Evolutionary conservation across 345 rosid species (phyloP), one percentile per base, ranked within the genome.

Genomic region (Kernera saxatilis): DNA sequence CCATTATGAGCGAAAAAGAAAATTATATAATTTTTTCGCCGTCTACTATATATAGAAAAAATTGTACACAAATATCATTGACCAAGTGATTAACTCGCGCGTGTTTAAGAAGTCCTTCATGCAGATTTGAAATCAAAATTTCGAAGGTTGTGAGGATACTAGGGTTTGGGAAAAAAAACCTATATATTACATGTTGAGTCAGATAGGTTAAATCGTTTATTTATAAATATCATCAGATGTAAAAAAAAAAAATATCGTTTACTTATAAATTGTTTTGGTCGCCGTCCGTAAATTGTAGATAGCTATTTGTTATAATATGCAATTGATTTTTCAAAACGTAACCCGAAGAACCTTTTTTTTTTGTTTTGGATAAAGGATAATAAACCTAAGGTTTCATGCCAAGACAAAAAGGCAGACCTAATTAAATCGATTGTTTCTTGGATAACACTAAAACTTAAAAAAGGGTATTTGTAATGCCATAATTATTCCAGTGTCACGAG

Each of bases 341-440:
- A n/a, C n/a, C n/a, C n/a, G n/a, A n/a, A n/a, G n/a, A n/a, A n/a
- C n/a, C n/a, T 13, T 14, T 35, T 55, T 6, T 10, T 0, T 52
- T 32, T 9, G 12, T 4, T 11, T 6, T 6, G 21, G 0, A 7
- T 13, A 18, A 23, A 5, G 4, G 6, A 13, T 18, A 14, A 36
- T 19, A 30, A 44, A 17, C 8, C 8, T 4, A 64, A 56, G 62
- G 51, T 35, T 33, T 32, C 17, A 53, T 12, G 70, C 14, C 18
- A 26, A 55, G 65, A 72, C 57, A 73, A 64, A 73, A 64, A 46
- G 33, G 43, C 2, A 55, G 19, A 55, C 49, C 53, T 26, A 54
- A 54, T 66, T 67, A 54, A 54, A 74, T 67, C 22, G 39, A 74
- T 39, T 58, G 54, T 74, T 67, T 29, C 54, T 59, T 73, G 36